Evolutionary conservation across 495 filamentous ascomycete species (phyloP).

Genomic region (Penicillium canariense): DNA sequence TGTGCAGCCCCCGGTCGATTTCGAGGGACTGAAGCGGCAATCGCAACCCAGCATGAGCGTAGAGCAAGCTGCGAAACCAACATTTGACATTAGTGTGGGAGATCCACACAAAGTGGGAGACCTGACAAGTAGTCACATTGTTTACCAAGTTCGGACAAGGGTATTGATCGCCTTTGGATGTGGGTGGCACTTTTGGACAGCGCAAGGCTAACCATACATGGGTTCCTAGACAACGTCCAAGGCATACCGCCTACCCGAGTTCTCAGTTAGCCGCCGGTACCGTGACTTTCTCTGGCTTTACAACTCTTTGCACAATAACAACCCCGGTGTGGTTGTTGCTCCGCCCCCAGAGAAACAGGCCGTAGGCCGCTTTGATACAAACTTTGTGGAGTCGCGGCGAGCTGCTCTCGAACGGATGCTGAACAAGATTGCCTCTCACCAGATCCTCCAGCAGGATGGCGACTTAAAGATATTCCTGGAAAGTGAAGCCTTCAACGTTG

Average conservation of each 20-base stretch:
- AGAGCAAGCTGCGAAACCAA: constrained; percentile 86
- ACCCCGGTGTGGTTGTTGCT: constrained; percentile 91
- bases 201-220: constrained; percentile 16
- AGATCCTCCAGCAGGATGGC: constrained; percentile 86
- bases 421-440: constrained; percentile 89
- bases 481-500: constrained; percentile 90
- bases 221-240: constrained; percentile 79
- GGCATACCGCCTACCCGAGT: constrained; percentile 86
- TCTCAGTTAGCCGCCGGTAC: constrained; percentile 88
- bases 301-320: constrained; percentile 87
- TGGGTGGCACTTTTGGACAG: background rate
- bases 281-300: constrained; percentile 98
- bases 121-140: constrained; percentile 93
- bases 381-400: constrained; percentile 90
- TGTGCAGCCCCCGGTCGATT: constrained; percentile 60
- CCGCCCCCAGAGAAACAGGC: constrained; percentile 98
- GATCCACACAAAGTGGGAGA: constrained; percentile 98
- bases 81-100: constrained; percentile 87
- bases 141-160: constrained; percentile 92
- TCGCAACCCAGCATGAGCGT: constrained; percentile 80
- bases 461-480: constrained; percentile 96
- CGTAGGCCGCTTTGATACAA: constrained; percentile 91
- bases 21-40: constrained; percentile 50
- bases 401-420: constrained; percentile 93
- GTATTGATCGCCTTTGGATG: constrained; percentile 44